Evolutionary conservation across 1,139 yeast species (phyloP), one percentile per base, ranked within the genome.

Genomic region (Protomyces pachydermus): DNA sequence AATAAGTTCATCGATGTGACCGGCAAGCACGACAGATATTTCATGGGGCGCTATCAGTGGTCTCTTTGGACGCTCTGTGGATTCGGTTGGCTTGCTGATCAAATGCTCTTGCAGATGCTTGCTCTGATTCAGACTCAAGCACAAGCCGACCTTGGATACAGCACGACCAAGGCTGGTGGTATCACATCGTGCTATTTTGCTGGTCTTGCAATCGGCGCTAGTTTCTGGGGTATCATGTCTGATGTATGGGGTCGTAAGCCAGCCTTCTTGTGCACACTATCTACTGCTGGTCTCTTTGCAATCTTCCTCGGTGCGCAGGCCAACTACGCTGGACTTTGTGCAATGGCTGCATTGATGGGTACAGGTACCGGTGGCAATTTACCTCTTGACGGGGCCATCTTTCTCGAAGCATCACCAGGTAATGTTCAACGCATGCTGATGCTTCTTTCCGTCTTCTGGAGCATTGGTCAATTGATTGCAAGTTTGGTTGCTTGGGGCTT

Each of bases 391-490:
- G 82, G 84, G 35, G 79, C 86, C 63, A 83, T 83, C 5, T 83
- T 84, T 69, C 74, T 84, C 65, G 88, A 84, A 70, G 83, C 78
- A 68, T 73, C 84, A 65, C 87, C 88, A 1, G 76, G 77, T 54
- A 80, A 79, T 60, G 75, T 79, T 69, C 84, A 82, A 69, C 82
- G 80, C 79, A 73, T 84, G 66, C 77, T 82, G 62, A 82, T 86
- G 0, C 75, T 82, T 45, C 78, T 84, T 76, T 86, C 87, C 6
- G 75, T 78, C 35, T 84, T 82, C 76, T 84, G 87, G 87, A 86
- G 85, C 65, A 72, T 84, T 61, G 87, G 87, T 51, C 86, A 83
- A 72, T 80, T 85, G 0, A 74, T 84, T 56, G 81, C 85, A 8
- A 77, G 77, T 32, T 75, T 82, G n/a, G 70, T 82, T 51, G 81